A percentile compares a stretch with the other conserved stretches of the same genome.
phyloP scores from a whole-genome alignment of 208 protist species.

The Leishmania aethiopica region DNA sequence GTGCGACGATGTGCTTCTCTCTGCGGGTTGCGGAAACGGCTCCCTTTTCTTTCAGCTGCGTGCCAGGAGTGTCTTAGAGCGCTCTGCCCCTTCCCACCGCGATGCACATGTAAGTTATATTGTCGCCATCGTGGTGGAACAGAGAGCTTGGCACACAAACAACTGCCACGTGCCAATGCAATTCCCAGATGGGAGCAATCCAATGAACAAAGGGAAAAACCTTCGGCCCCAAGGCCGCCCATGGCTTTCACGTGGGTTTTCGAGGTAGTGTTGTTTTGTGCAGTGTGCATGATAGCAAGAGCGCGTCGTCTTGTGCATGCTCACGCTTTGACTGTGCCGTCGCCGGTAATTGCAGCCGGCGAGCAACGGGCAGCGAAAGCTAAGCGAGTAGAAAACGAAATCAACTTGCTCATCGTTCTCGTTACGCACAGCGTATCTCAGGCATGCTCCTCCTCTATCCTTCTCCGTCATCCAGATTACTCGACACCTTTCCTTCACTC shows the following conservation, averaged over 20 bases:
- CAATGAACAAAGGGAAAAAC: neutral
- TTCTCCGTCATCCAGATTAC: neutral
- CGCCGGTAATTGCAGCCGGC: neutral
- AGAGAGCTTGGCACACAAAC: neutral
- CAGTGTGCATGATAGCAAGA: neutral
- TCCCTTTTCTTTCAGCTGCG: neutral
- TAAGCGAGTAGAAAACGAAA: neutral
- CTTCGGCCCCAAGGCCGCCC: neutral
- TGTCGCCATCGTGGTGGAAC: neutral
- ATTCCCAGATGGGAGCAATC: neutral
- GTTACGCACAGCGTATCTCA: neutral
- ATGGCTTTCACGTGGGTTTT: neutral
- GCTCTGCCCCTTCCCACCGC: neutral
- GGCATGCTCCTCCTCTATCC: neutral
- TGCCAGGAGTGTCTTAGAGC: neutral
- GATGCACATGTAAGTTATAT: neutral
- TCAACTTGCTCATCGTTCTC: neutral
- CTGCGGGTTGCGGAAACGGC: neutral
- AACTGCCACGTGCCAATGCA: neutral
- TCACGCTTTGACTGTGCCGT: neutral
- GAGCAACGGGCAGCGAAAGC: neutral
- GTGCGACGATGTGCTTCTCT: neutral
- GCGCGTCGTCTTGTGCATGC: too few species aligned
- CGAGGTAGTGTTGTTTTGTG: neutral
- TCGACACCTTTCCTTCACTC: neutral